These are phyloP conservation scores for Lactarius indigo DNA, from an alignment of 768 basidiomycete genomes.

Conservation along the genomic window DNA sequence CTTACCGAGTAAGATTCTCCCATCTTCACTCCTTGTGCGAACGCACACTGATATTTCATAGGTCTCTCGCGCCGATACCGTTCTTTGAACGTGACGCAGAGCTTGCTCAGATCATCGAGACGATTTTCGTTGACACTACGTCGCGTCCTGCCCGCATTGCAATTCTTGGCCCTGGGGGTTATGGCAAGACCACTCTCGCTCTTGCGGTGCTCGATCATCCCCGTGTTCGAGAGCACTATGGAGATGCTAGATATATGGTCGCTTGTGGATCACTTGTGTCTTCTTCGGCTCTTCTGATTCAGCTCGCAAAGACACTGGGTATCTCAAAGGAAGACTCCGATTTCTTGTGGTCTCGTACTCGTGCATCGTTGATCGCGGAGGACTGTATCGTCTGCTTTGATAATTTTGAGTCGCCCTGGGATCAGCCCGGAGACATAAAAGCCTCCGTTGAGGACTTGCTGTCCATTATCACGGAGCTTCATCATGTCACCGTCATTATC, in stretches of 20 bases:
- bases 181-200: neutral
- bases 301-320: conserved; percentile 19
- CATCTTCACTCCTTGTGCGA: neutral
- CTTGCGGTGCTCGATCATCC: neutral
- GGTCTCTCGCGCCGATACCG: neutral
- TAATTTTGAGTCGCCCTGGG: conserved; percentile 42
- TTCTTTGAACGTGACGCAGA: neutral
- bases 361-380: conserved; percentile 11
- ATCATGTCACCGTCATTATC: neutral
- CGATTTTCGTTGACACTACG: neutral
- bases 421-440: conserved; percentile 14
- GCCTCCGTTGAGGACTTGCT: conserved; percentile 2
- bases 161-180: neutral
- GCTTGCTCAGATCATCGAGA: neutral
- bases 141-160: neutral
- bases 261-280: conserved; percentile 34
- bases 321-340: neutral
- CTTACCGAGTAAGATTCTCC: neutral
- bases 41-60: neutral
- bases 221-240: neutral
- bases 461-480: neutral
- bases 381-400: conserved; percentile 36
- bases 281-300: conserved; percentile 27
- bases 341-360: neutral
- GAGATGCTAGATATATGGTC: conserved; percentile 31